Evolutionary conservation across 2,329 filamentous ascomycete species (phyloP).

Genomic region (Scleromitrula shiraiana): DNA sequence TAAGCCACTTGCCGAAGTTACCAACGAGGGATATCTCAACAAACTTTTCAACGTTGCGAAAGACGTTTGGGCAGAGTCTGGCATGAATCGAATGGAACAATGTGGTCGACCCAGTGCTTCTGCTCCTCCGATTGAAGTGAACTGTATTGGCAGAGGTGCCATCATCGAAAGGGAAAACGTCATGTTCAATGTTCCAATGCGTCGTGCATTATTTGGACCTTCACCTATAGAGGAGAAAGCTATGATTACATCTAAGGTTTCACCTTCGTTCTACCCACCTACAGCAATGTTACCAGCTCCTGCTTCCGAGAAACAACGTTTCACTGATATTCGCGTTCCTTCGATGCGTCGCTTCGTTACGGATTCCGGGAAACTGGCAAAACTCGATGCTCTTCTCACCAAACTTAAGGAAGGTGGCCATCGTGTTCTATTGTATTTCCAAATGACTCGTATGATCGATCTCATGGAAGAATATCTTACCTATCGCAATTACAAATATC

Average conservation of each 20-base stretch:
- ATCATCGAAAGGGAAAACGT: slow-evolving; percentile 60
- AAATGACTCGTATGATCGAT: slow-evolving; percentile 99
- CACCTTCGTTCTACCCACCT: slow-evolving; percentile 55
- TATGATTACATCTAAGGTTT: slow-evolving; percentile 65
- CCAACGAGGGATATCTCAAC: slow-evolving; percentile 62
- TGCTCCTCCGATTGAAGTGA: slow-evolving; percentile 78
- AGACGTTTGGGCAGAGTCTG: slow-evolving; percentile 56
- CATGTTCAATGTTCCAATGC: slow-evolving; percentile 71
- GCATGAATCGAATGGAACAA: slow-evolving; percentile 71
- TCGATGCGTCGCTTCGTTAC: slow-evolving; percentile 98
- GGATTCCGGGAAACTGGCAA: slow-evolving; percentile 91
- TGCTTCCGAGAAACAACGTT: slow-evolving; percentile 72
- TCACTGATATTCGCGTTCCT: slow-evolving; percentile 85
- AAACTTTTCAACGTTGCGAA: slow-evolving; percentile 74
- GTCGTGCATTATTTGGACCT: slow-evolving; percentile 66
- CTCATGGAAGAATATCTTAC: slow-evolving; percentile 98
- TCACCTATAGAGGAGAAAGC: slow-evolving; percentile 59
- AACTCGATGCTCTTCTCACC: slow-evolving; percentile 78
- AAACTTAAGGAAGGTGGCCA: slow-evolving; percentile 88
- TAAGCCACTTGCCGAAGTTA: slow-evolving; percentile 59
- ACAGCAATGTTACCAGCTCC: slow-evolving; percentile 65
- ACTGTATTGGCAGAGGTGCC: slow-evolving; percentile 60
- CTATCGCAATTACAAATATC: slow-evolving; percentile 98
- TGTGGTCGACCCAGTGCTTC: slow-evolving; percentile 70
- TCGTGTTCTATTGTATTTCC: slow-evolving; percentile 95